Evolutionary conservation across 306 rosid species (phyloP), one percentile per base, ranked within the genome.

Genomic region (Amphicarpaea edgeworthii): DNA sequence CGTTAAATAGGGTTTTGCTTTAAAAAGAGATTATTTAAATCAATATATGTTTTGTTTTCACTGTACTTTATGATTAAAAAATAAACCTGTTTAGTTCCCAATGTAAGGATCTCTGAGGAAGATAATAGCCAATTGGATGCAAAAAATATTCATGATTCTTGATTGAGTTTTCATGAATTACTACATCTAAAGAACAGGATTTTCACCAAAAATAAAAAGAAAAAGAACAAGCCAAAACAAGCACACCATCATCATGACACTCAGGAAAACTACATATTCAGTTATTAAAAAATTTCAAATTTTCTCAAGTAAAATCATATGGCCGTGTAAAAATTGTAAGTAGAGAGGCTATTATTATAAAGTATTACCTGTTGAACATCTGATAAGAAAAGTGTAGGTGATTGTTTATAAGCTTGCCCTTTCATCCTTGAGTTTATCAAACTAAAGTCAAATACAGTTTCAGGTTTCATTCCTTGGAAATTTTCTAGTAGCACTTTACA

Each of bases 341-440:
- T 41, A 26, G 20, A 61, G 32, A 78, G 49, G 54, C 21, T 28
- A 38, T 10, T 34, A 37, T 64, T 54, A 67, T 73, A 73, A 75
- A n/a, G n/a, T n/a, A 80, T 78, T 87, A 88, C 99, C 99, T 88
- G 91, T 81, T 90, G 91, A 82, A 92, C 69, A 81, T 96, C 99
- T 62, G 87, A 76, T 78, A 86, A 85, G 92, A 96, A 90, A 81
- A 90, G 98, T 72, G 59, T 24, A 2, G 98, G 96, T 7, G 93
- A 80, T 47, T 77, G 79, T 83, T 92, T 96, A 77, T 96, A 96
- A 73, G 75, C 85, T 58, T 89, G 92, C 49, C 77, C 88, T 84
- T 88, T 79, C 90, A 96, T 88, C 87, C 91, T 88, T 49, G 87
- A 84, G 87, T 83, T 84, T 57, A 92, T 84, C 79, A 81, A 80